Conservation (phyloP, 768 basidiomycete genomes). For the Suillus variegatus region DNA sequence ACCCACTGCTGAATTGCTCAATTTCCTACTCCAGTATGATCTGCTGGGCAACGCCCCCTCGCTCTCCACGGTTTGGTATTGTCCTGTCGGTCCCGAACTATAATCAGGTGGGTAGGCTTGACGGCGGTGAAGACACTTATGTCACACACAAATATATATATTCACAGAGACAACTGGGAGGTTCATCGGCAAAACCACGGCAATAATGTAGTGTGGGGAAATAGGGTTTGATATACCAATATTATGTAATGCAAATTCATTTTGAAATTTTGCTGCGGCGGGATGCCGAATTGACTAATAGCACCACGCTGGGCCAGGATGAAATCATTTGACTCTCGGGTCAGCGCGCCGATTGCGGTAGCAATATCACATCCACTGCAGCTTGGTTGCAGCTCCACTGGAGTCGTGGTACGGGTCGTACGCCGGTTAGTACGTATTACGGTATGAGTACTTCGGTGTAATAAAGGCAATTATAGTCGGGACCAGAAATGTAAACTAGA, state of each 20-base stretch:
- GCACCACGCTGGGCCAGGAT: not conserved
- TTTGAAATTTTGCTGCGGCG: too few species aligned
- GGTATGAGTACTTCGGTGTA: not conserved
- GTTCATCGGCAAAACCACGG: not conserved
- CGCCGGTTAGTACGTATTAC: not conserved
- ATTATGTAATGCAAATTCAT: too few species aligned
- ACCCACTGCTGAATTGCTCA: not conserved
- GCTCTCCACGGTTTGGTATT: not conserved
- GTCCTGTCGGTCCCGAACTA: not conserved
- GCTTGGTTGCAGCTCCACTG: not conserved
- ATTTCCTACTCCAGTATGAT: not conserved
- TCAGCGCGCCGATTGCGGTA: not conserved
- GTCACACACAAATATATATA: not conserved
- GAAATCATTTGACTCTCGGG: not conserved
- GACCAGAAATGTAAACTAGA: not conserved
- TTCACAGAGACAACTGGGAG: not conserved
- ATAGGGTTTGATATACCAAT: constrained; percentile 1
- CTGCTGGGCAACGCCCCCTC: not conserved
- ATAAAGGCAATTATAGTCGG: not conserved
- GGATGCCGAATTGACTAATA: not conserved
- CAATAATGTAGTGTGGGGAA: not conserved
- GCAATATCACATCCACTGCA: not conserved
- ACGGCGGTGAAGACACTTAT: not conserved
- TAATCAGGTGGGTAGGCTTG: too few species aligned
- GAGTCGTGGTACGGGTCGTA: not conserved